These are phyloP conservation scores for Podaxis sp. DNA, from an alignment of 768 basidiomycete genomes.

Conservation along the genomic window DNA sequence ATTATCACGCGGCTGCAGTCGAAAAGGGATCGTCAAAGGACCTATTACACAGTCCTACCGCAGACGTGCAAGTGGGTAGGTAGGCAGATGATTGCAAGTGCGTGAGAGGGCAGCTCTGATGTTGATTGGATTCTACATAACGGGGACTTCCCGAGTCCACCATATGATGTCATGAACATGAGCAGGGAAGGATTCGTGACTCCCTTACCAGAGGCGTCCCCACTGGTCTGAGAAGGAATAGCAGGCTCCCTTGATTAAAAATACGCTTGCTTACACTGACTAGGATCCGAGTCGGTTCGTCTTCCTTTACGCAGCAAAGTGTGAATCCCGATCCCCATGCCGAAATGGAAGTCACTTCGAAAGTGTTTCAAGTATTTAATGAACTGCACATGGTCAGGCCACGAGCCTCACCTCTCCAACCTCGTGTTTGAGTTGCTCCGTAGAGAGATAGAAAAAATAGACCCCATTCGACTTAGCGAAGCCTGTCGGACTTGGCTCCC, in stretches of 20 bases:
- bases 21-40: not conserved
- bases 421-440: slow-evolving; percentile 10
- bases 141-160: not conserved
- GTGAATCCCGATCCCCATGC: slow-evolving; percentile 1
- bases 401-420: slow-evolving; percentile 8
- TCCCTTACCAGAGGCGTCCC: not conserved
- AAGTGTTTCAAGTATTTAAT: slow-evolving; percentile 13
- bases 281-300: not conserved
- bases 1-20: no score
- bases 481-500: not conserved
- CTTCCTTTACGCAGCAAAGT: not conserved
- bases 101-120: slow-evolving; percentile 5
- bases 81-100: not conserved
- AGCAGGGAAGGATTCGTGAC: not conserved
- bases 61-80: not conserved
- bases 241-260: not conserved
- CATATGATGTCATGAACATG: not conserved
- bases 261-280: not conserved
- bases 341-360: slow-evolving; percentile 5
- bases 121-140: not conserved
- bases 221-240: not conserved
- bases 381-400: slow-evolving; percentile 9
- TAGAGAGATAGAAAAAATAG: slow-evolving; percentile 2
- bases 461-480: not conserved
- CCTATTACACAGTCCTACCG: not conserved